Base-by-base conservation (phyloP, 768 basidiomycete species). In the Leccinum uliginosum region DNA sequence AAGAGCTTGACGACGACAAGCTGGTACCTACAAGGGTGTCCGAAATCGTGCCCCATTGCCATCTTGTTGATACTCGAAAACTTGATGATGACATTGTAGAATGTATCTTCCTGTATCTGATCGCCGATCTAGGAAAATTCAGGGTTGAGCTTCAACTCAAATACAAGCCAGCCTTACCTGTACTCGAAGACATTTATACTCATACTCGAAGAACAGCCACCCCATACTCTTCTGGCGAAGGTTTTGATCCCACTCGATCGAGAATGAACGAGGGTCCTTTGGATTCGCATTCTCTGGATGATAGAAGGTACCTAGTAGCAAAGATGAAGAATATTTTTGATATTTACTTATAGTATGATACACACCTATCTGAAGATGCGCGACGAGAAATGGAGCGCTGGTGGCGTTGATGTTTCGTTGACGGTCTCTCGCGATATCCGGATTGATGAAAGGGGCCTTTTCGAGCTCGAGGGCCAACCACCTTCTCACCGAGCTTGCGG, bases 321-420 rank as follows among this genome's bases (percentile, higher is more conserved):
- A 27, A 60, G 19, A 34, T 14, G 38, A 44, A 62, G 6, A 7
- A 50, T 21, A 53, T 30, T n/a, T 14, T 48, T 21, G 8, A 5
- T 17, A 44, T 35, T 43, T 21, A 30, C 12, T 38, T 57, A 38
- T 58, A 19, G 56, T 60, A 54, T 38, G 55, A 48, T 57, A 81
- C 30, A 80, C 61, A 23, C 90, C 89, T 59, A 91, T 84, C 68
- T 91, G 89, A 43, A 91, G 73, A 9, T 74, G 73, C 54, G 81
- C 76, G 11, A 91, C 74, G 29, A 84, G 82, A 23, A 89, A 71
- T 11, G 73, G 74, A 7, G 77, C 71, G 15, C 78, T 66, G 11
- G 87, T 73, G 4, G 75, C 68, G 24, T 67, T 62, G 10, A 83
- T 62, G 38, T 73, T 86, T 26, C 67, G 50, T 52, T 73, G 67